Evolutionary conservation across 2,329 filamentous ascomycete genomes (phyloP).

Genomic region (Botryotinia narcissicola): DNA sequence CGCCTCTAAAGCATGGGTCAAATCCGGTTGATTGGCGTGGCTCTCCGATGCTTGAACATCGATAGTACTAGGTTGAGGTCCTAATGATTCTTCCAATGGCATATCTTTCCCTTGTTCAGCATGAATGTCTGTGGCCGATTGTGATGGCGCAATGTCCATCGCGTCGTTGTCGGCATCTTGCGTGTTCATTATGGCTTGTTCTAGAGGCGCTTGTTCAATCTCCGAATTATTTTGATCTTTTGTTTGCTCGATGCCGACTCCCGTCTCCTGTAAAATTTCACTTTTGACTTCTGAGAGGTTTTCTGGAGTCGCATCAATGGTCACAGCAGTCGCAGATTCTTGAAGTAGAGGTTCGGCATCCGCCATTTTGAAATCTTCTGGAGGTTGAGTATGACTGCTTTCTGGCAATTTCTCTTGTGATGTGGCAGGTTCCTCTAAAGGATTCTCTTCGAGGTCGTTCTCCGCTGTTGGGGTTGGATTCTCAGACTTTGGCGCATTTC

Average conservation of each 20-base stretch:
- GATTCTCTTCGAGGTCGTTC: not conserved
- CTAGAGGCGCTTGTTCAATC: not conserved
- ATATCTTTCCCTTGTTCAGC: not conserved
- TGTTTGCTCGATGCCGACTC: not conserved
- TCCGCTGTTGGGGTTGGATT: not conserved
- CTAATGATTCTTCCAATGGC: not conserved
- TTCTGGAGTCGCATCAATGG: not conserved
- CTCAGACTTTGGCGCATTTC: conserved; percentile 18
- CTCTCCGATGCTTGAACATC: conserved; percentile 7
- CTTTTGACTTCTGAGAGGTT: not conserved
- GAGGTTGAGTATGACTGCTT: not conserved
- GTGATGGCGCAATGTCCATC: conserved; percentile 1
- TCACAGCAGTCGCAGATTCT: conserved; percentile 2
- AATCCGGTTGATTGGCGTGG: conserved; percentile 23
- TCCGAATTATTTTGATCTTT: not conserved
- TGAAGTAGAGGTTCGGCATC: not conserved
- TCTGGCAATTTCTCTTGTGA: not conserved
- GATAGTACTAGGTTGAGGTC: not conserved
- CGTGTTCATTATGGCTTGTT: not conserved
- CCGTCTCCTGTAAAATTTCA: not conserved
- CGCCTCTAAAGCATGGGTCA: conserved; percentile 36
- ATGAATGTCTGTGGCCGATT: not conserved
- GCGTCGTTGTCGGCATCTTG: not conserved
- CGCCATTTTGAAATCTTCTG: conserved; percentile 11
- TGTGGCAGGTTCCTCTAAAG: not conserved